Evolutionary conservation across 306 rosid species (phyloP).

Genomic region (Abrus pulchellus): DNA sequence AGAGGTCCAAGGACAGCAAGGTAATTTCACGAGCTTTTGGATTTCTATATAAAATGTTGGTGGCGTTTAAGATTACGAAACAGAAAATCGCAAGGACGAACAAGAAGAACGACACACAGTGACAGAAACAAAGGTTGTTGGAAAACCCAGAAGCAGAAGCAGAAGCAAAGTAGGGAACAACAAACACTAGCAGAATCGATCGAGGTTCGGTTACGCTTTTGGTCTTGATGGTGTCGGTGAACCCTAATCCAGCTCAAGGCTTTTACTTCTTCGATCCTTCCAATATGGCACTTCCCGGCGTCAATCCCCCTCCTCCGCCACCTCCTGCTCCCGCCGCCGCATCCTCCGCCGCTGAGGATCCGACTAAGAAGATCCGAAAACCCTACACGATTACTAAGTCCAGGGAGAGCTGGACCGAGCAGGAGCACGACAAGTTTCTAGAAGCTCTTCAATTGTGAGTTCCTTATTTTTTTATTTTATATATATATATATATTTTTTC

Average conservation of each 20-base stretch:
- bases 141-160: slow-evolving; percentile 1
- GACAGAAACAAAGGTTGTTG: background rate
- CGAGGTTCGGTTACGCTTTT: slow-evolving; percentile 1
- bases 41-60: background rate
- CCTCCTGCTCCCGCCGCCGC: background rate
- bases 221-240: slow-evolving; percentile 70
- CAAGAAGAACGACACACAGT: background rate
- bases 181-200: background rate
- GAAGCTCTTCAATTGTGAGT: slow-evolving; percentile 98
- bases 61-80: background rate
- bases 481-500: too few relatives aligned
- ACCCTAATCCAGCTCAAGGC: slow-evolving; percentile 70
- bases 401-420: slow-evolving; percentile 96
- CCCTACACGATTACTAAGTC: slow-evolving; percentile 94
- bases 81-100: background rate
- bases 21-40: slow-evolving; percentile 22
- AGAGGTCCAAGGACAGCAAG: background rate
- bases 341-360: slow-evolving; percentile 47
- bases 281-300: slow-evolving; percentile 65
- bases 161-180: background rate
- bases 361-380: slow-evolving; percentile 83
- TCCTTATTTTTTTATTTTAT: background rate
- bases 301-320: slow-evolving; percentile 52
- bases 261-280: slow-evolving; percentile 71
- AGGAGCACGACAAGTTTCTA: slow-evolving; percentile 97